phyloP scores from a whole-genome alignment of 768 basidiomycete genomes.

The Auriscalpium orientale region DNA sequence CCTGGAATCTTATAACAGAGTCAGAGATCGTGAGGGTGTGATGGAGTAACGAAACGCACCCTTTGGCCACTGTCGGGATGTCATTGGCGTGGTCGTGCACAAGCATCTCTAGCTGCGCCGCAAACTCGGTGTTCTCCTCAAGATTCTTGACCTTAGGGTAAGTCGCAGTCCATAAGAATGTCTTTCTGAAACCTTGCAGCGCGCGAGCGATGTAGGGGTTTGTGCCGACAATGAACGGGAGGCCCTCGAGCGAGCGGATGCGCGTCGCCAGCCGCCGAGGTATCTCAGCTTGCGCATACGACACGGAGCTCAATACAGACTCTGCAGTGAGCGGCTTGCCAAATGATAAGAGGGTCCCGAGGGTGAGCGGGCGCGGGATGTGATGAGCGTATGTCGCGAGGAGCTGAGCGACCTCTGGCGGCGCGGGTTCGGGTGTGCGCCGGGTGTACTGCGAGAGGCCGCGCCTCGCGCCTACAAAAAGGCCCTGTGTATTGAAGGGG shows the following conservation, averaged over 20 bases:
- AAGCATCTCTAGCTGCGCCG: slow-evolving; percentile 57
- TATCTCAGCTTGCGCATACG: slow-evolving; percentile 67
- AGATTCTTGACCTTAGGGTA: slow-evolving; percentile 59
- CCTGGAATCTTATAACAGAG: slow-evolving; percentile 58
- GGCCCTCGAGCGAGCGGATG: slow-evolving; percentile 61
- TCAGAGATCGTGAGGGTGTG: neutral
- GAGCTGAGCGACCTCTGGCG: slow-evolving; percentile 48
- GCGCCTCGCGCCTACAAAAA: too few relatives aligned
- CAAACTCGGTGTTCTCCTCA: slow-evolving; percentile 63
- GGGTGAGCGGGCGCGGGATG: slow-evolving; percentile 60
- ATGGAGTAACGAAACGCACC: slow-evolving; percentile 32
- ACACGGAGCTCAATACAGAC: slow-evolving; percentile 68
- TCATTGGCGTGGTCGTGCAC: slow-evolving; percentile 80
- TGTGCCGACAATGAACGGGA: slow-evolving; percentile 85
- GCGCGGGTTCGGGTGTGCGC: slow-evolving; percentile 40
- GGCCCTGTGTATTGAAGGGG: too few relatives aligned
- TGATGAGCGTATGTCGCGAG: slow-evolving; percentile 57
- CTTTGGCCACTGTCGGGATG: slow-evolving; percentile 86
- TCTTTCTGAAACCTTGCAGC: slow-evolving; percentile 58
- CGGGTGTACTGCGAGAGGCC: slow-evolving; percentile 2
- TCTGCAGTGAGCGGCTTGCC: slow-evolving; percentile 65
- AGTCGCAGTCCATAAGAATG: slow-evolving; percentile 62
- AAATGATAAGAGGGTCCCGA: slow-evolving; percentile 66
- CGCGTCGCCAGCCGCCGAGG: slow-evolving; percentile 71
- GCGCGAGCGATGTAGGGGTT: slow-evolving; percentile 79